Evolutionary conservation across 495 filamentous ascomycete species (phyloP).

Genomic region (Penicillium tannophilum): DNA sequence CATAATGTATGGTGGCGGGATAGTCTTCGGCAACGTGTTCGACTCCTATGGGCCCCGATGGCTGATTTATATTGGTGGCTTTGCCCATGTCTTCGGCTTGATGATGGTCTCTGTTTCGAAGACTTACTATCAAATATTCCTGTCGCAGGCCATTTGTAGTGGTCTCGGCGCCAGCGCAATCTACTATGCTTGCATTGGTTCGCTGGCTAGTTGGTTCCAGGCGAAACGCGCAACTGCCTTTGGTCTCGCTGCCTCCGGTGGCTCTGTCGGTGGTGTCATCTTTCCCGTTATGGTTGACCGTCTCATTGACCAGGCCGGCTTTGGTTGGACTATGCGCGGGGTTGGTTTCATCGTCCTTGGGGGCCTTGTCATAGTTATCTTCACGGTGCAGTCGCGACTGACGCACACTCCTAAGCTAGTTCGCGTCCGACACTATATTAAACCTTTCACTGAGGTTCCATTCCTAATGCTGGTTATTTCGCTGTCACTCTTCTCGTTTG

Average conservation of each 20-base stretch:
- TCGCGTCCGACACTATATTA: conserved; percentile 28
- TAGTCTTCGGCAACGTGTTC: conserved; percentile 6
- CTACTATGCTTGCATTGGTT: neutral
- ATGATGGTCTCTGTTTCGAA: conserved; percentile 38
- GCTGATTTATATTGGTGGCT: conserved; percentile 13
- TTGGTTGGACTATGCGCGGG: conserved; percentile 43
- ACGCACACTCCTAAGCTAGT: conserved; percentile 22
- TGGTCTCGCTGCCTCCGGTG: neutral
- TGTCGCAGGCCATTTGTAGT: conserved; percentile 47
- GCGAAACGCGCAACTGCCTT: neutral
- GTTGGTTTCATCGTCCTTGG: conserved; percentile 38
- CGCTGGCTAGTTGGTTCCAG: neutral
- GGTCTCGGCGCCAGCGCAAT: neutral
- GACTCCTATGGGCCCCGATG: conserved; percentile 16
- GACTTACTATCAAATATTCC: conserved; percentile 66
- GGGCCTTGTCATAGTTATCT: conserved; percentile 30
- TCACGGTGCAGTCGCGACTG: conserved; percentile 31
- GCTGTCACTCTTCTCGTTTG: conserved; percentile 31
- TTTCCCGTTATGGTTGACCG: conserved; percentile 38
- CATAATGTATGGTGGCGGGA: conserved; percentile 6
- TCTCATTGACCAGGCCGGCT: conserved; percentile 33
- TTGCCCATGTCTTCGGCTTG: conserved; percentile 23
- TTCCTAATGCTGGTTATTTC: conserved; percentile 53
- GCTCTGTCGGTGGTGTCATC: neutral
- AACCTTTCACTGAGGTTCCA: conserved; percentile 55